Base-by-base conservation (phyloP, 140 eudicot genomes). In the Oenanthe javanica region DNA sequence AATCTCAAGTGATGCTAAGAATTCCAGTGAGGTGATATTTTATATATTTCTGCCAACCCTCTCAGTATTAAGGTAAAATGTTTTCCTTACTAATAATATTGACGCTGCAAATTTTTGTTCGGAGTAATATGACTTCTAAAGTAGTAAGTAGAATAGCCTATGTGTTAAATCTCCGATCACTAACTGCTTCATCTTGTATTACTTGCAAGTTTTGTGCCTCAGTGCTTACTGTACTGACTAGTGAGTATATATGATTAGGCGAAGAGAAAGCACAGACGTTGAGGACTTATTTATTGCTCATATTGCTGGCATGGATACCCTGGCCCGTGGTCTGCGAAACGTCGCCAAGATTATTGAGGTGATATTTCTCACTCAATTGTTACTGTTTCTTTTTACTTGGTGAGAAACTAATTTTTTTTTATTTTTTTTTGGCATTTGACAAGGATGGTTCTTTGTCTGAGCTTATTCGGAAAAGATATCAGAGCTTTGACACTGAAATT, bases 261-360 rank as follows among this genome's bases (percentile, higher is more conserved):
- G 99, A 82, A 87, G 99, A 80, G 99, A 95, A 84, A 95, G 99
- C 86, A 95, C 99, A 46, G 99, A 95, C 80, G 99, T 95, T 75
- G 97, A 95, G 82, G 99, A 95, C 86, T 64, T 95, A 46, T 95
- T 95, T 79, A 90, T 95, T 52, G 99, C 97, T 69, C 99, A 95
- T 81, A 88, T 95, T 57, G 96, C 87, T 73, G 99, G 99, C 38
- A 94, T 94, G 98, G 98, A 94, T 82, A 92, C 98, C 15, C 78
- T 95, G 57, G 99, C 97, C 38, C 99, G 97, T 63, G 99, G 99
- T 43, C 97, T 96, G 1, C 89, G 94, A 57, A 96, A 93, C 79
- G 99, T 90, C 79, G 98, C 90, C 74, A 96, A 93, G 86, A 80
- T 96, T 49, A 87, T 93, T 48, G 90, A 89, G 97, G 98, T 92